A percentile compares a stretch with the other conserved stretches of the same genome.
Evolutionary conservation across 331 rosid genomes (phyloP).

Genomic region (Ulmus americana): DNA sequence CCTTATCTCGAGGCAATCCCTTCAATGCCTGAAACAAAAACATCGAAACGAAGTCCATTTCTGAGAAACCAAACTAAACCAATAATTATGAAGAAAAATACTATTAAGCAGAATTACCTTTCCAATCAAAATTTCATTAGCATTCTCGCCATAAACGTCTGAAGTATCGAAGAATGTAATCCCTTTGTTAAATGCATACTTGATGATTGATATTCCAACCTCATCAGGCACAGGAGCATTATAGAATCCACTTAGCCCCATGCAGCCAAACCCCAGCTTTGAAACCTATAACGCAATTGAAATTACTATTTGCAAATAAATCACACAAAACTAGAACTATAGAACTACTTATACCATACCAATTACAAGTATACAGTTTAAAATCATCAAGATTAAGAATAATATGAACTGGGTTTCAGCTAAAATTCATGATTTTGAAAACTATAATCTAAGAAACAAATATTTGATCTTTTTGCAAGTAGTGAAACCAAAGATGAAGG

Average conservation of each 20-base stretch:
- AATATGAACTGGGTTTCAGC: too few relatives aligned
- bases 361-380: too few relatives aligned
- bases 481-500: background rate
- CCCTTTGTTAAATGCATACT: slow-evolving; percentile 30
- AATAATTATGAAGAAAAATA: background rate
- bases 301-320: too few relatives aligned
- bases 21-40: slow-evolving; percentile 36
- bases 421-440: too few relatives aligned
- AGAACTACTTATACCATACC: background rate
- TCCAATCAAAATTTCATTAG: slow-evolving; percentile 51
- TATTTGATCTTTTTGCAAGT: background rate
- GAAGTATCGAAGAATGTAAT: slow-evolving; percentile 71
- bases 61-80: background rate
- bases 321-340: background rate
- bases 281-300: slow-evolving; percentile 26
- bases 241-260: slow-evolving; percentile 31
- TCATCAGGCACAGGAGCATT: slow-evolving; percentile 30
- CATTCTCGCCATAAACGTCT: slow-evolving; percentile 42
- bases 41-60: background rate
- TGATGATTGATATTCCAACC: slow-evolving; percentile 27
- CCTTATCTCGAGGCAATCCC: slow-evolving; percentile 52
- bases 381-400: too few relatives aligned
- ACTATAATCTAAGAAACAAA: background rate
- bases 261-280: slow-evolving; percentile 38
- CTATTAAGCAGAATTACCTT: slow-evolving; percentile 28